phyloP scores from a whole-genome alignment of 2,329 filamentous ascomycete species.

The Plectosphaerella sp. region DNA sequence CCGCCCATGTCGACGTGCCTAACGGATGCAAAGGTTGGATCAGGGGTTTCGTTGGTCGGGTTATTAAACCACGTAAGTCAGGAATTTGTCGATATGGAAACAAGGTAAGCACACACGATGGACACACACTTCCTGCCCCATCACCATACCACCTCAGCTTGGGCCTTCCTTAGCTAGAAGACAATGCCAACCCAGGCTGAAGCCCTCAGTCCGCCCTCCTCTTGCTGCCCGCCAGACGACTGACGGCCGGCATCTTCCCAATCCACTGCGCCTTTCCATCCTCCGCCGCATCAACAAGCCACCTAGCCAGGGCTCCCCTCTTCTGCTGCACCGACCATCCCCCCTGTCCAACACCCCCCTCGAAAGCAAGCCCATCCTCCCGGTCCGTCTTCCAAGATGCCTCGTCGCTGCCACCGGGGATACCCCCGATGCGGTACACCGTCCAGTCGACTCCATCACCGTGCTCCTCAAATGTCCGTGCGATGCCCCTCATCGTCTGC shows the following conservation, averaged over 20 bases:
- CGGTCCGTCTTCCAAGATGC: conserved; percentile 21
- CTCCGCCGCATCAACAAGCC: conserved; percentile 22
- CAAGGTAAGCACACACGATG: no score
- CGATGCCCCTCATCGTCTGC: conserved; percentile 13
- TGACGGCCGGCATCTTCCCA: conserved; percentile 19
- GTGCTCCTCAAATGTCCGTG: conserved; percentile 14
- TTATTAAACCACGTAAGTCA: no score
- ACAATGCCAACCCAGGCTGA: no score
- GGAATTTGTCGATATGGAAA: no score
- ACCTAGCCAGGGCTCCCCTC: conserved; percentile 17
- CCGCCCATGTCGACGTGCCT: no score
- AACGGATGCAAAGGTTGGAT: no score
- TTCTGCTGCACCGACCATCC: conserved; percentile 12
- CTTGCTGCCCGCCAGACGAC: conserved; percentile 6
- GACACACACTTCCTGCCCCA: no score
- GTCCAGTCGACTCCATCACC: conserved; percentile 22
- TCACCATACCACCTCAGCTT: no score
- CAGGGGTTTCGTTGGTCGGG: no score
- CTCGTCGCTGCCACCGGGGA: conserved; percentile 20
- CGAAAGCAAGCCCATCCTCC: conserved; percentile 14
- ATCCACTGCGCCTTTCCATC: conserved; percentile 11
- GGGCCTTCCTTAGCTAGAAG: no score
- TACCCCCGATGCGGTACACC: conserved; percentile 17
- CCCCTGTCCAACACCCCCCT: conserved; percentile 13
- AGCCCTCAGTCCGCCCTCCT: neutral